Conservation (phyloP, 1,284 basidiomycete species). For the Cystobasidium pallidum region DNA sequence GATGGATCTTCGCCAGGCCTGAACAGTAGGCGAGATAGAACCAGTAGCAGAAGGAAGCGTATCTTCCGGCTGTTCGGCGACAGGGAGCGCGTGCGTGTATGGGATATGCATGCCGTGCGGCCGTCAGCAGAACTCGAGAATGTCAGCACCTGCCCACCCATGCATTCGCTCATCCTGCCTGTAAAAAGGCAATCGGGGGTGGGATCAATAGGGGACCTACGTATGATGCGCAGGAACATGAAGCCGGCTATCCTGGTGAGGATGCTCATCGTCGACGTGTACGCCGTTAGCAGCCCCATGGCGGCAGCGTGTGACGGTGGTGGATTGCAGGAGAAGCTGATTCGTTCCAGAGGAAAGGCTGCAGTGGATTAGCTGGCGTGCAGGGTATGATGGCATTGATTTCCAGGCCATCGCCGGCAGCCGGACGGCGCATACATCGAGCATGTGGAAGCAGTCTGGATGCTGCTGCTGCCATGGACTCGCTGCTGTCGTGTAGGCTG, state of each 20-base stretch:
- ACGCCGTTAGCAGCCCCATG: constrained; percentile 35
- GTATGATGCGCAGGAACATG: constrained; percentile 40
- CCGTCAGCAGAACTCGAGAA: too few relatives aligned
- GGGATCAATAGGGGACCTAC: constrained; percentile 27
- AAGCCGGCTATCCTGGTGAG: constrained; percentile 24
- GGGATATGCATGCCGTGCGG: too few relatives aligned
- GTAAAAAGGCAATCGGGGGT: constrained; percentile 17
- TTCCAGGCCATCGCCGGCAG: not conserved
- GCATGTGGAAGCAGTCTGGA: not conserved
- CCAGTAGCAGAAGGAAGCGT: constrained; percentile 38
- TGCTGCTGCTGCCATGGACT: not conserved
- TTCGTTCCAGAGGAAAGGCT: not conserved
- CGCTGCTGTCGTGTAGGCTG: not conserved
- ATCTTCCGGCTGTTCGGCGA: constrained; percentile 27
- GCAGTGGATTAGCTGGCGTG: not conserved
- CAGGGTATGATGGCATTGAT: not conserved
- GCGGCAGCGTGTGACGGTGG: not conserved
- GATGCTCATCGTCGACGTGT: constrained; percentile 33
- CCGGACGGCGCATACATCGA: not conserved
- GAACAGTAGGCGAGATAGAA: constrained; percentile 30
- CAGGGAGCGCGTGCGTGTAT: not conserved
- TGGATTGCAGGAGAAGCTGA: not conserved
- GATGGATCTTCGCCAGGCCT: constrained; percentile 25
- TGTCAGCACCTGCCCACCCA: not conserved
- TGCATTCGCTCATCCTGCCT: not conserved